A percentile compares a stretch with the other conserved stretches of the same genome.
phyloP scores from a whole-genome alignment of 1,139 yeast genomes.

The Blastobotrys petasosporus region DNA sequence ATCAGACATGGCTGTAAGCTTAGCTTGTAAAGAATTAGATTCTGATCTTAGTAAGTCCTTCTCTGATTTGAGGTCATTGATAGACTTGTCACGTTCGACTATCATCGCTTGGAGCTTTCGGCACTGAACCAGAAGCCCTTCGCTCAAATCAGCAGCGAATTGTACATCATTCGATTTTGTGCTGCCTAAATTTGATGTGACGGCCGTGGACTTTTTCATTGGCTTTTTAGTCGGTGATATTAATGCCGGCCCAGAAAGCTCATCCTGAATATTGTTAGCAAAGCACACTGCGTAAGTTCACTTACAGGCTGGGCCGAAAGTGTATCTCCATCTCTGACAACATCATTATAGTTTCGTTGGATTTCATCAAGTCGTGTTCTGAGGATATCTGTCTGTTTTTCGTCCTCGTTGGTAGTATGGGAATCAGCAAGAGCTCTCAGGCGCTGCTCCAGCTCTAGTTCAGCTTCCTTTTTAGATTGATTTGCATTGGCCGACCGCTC shows the following conservation, averaged over 20 bases:
- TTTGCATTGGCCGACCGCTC: slow-evolving; percentile 16
- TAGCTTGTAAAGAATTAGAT: slow-evolving; percentile 34
- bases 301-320: neutral
- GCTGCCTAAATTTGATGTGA: slow-evolving; percentile 4
- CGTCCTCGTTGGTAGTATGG: slow-evolving; percentile 6
- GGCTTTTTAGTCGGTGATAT: slow-evolving; percentile 13
- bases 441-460: slow-evolving; percentile 14
- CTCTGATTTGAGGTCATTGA: slow-evolving; percentile 40
- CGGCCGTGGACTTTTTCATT: slow-evolving; percentile 9
- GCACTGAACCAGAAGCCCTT: slow-evolving; percentile 70
- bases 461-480: slow-evolving; percentile 17
- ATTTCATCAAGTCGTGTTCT: slow-evolving; percentile 15
- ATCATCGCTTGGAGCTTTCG: slow-evolving; percentile 56
- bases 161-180: slow-evolving; percentile 51
- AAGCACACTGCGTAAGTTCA: too few relatives aligned
- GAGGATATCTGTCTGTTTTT: slow-evolving; percentile 8
- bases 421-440: slow-evolving; percentile 1
- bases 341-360: slow-evolving; percentile 18
- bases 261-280: neutral
- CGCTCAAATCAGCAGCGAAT: slow-evolving; percentile 79
- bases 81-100: slow-evolving; percentile 51
- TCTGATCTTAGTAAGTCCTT: slow-evolving; percentile 37
- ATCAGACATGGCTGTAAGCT: slow-evolving; percentile 32
- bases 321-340: slow-evolving; percentile 11
- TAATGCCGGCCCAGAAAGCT: slow-evolving; percentile 5